Conservation (phyloP, 768 basidiomycete genomes). For the Megacollybia marginata region DNA sequence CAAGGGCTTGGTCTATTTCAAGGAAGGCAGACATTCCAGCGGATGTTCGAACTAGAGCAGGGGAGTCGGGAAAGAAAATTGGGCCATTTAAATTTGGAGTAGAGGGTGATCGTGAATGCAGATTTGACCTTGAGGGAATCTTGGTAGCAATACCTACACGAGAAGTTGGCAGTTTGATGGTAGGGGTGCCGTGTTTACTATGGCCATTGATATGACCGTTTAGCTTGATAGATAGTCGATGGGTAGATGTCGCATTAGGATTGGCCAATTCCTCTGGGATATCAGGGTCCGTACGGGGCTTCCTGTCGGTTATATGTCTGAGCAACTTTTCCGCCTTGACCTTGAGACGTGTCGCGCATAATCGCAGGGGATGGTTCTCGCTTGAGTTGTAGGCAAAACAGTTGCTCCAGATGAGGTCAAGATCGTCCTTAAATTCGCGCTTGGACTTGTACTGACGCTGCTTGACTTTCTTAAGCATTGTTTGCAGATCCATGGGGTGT, state of each 20-base stretch:
- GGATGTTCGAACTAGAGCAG: constrained; percentile 62
- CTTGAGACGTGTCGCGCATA: constrained; percentile 73
- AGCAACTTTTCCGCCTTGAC: constrained; percentile 82
- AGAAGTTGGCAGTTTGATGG: constrained; percentile 1
- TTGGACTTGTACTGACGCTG: constrained; percentile 89
- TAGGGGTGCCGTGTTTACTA: constrained; percentile 17
- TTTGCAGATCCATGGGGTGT: constrained; percentile 92
- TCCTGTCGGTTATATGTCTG: constrained; percentile 82
- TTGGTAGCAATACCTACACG: constrained; percentile 5
- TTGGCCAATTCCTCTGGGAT: constrained; percentile 44
- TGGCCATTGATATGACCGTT: constrained; percentile 39
- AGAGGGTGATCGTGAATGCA: constrained; percentile 6
- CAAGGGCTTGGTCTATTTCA: constrained; percentile 49
- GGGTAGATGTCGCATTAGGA: constrained; percentile 1
- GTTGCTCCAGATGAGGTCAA: constrained; percentile 96
- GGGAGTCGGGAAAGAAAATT: constrained; percentile 57
- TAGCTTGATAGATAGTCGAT: constrained; percentile 8
- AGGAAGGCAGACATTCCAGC: constrained; percentile 67
- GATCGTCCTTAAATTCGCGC: constrained; percentile 86
- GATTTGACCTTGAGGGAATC: constrained; percentile 17
- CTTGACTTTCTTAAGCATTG: constrained; percentile 92
- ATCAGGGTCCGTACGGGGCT: constrained; percentile 66
- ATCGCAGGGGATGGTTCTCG: constrained; percentile 85
- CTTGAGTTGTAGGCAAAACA: constrained; percentile 86
- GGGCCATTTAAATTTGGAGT: constrained; percentile 15